A percentile compares a stretch with the other conserved stretches of the same genome.
These are phyloP conservation scores for Nigrograna mackinnonii DNA, from an alignment of 2,329 filamentous ascomycete species.

Conservation along the genomic window DNA sequence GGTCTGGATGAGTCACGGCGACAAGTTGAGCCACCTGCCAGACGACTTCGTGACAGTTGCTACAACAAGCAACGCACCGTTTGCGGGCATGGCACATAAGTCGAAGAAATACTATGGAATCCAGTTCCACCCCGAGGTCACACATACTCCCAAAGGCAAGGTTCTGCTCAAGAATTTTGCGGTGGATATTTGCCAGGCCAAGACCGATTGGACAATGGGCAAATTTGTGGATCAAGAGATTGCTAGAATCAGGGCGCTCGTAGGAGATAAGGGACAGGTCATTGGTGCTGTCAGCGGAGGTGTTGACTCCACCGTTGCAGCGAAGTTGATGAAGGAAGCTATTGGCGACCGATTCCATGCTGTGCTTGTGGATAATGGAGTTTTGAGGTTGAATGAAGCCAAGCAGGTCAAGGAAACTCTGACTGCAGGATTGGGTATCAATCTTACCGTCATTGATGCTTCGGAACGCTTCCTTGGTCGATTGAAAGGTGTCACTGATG, in stretches of 20 bases:
- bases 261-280: constrained; percentile 82
- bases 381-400: constrained; percentile 86
- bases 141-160: constrained; percentile 70
- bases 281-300: constrained; percentile 80
- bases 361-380: constrained; percentile 82
- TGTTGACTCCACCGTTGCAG: constrained; percentile 87
- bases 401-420: constrained; percentile 80
- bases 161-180: constrained; percentile 81
- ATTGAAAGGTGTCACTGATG: constrained; percentile 71
- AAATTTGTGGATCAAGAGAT: constrained; percentile 85
- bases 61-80: constrained; percentile 74
- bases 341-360: constrained; percentile 86
- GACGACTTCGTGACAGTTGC: constrained; percentile 74
- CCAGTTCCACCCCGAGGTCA: constrained; percentile 90
- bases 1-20: constrained; percentile 86
- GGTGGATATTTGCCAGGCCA: constrained; percentile 77
- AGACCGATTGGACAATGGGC: constrained; percentile 81
- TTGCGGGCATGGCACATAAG: constrained; percentile 76
- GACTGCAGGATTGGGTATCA: constrained; percentile 79
- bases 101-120: constrained; percentile 75
- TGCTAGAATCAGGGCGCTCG: constrained; percentile 74
- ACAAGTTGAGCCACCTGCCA: constrained; percentile 79
- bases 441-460: constrained; percentile 85
- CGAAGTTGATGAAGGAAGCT: constrained; percentile 82
- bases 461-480: constrained; percentile 75